Evolutionary conservation across 2,329 filamentous ascomycete species (phyloP).

Genomic region (Xylariales sp.): DNA sequence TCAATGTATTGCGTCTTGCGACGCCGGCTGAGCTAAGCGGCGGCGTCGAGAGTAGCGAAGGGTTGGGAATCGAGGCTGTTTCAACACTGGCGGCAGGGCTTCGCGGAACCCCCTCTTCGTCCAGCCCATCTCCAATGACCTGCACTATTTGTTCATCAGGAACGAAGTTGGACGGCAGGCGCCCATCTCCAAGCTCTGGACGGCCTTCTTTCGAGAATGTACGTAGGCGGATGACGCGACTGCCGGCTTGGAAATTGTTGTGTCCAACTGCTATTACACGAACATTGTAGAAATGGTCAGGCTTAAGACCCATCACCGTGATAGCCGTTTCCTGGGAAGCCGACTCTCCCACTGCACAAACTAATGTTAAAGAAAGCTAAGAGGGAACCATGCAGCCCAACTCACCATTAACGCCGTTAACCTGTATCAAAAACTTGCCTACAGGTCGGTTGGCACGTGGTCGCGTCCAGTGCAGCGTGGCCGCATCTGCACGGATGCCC

Average conservation of each 20-base stretch:
- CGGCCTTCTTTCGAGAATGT: slow-evolving; percentile 66
- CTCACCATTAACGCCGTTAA: slow-evolving; percentile 88
- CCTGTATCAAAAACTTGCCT: slow-evolving; percentile 83
- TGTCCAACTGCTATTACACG: slow-evolving; percentile 87
- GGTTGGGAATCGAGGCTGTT: slow-evolving; percentile 57
- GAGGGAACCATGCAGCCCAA: too few relatives aligned
- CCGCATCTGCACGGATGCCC: slow-evolving; percentile 80
- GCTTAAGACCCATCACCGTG: slow-evolving; percentile 81
- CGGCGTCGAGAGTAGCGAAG: slow-evolving; percentile 55
- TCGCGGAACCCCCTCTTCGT: slow-evolving; percentile 45
- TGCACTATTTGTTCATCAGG: slow-evolving; percentile 43
- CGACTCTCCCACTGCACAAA: slow-evolving; percentile 71
- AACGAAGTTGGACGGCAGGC: slow-evolving; percentile 52
- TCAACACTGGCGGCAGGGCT: slow-evolving; percentile 55
- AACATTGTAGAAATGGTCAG: slow-evolving; percentile 87
- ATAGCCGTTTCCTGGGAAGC: slow-evolving; percentile 80
- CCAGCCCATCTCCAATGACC: slow-evolving; percentile 36
- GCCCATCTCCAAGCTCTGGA: slow-evolving; percentile 53
- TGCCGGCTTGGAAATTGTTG: slow-evolving; percentile 89
- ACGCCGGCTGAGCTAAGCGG: slow-evolving; percentile 50
- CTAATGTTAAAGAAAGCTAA: slow-evolving; percentile 10
- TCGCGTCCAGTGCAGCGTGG: slow-evolving; percentile 86
- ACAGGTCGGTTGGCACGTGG: slow-evolving; percentile 63
- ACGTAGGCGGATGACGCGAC: slow-evolving; percentile 76
- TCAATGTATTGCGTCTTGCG: slow-evolving; percentile 62